Evolutionary conservation across 352 stramenopile genomes (phyloP), one percentile per base, ranked within the genome.

Genomic region (Phytophthora brassicae): DNA sequence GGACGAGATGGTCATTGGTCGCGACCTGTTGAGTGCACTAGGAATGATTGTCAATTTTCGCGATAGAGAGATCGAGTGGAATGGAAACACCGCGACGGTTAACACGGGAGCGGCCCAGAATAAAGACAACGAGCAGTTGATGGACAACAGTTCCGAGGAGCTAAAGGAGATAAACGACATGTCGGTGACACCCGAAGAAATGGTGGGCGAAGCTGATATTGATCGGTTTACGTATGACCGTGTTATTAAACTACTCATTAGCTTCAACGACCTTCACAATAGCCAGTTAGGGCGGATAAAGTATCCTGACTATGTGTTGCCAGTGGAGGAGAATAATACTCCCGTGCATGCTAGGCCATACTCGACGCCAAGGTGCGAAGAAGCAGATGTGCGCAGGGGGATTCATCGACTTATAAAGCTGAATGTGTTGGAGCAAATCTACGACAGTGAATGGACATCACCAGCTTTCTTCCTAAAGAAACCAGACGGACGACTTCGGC

Each of bases 391-490:
- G 4, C 35, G 29, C 0, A 56, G 44, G 1, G 38, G 53, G n/a
- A 51, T 53, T 11, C 36, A 46, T 2, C 35, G 50, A 4, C 33
- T 56, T 0, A 28, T 60, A 5, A 3, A 66, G 3, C 19, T 46
- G 5, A 45, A 61, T 22, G 59, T 52, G 3, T 20, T 61, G 4
- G 59, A 67, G 22, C 50, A 67, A 11, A 60, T 57, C 3, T 67
- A 26, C 26, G 59, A 60, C 13, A 17, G 16, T 22, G 50, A 66
- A 7, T 38, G 23, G 46, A 19, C 46, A 0, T 62, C 46, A 4
- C 60, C 52, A 5, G 60, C 28, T 13, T 68, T 68, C 17, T 55
- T 63, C 14, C 9, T 59, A 1, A 44, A 36, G 20, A 63, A 68
- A 16, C 36, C 45, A 2, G 41, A 56, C 14, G 60, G 60, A 19